phyloP scores from a whole-genome alignment of 495 filamentous ascomycete genomes.

The Penicillium steckii region DNA sequence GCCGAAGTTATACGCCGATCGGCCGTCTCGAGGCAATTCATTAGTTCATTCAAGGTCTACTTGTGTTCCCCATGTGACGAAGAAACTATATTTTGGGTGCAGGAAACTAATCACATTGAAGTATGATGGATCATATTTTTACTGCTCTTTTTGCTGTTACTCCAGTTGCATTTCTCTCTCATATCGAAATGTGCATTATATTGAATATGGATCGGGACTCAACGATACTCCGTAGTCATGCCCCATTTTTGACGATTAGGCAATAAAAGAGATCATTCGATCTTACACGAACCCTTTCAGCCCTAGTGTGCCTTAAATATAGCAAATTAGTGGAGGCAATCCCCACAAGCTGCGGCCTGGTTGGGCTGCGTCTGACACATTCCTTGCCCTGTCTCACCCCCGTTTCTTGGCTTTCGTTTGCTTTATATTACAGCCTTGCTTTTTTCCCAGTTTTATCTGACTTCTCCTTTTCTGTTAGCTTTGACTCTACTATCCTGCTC shows the following conservation, averaged over 20 bases:
- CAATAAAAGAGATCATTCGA: background rate
- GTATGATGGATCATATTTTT: background rate
- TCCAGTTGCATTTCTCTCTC: too few species aligned
- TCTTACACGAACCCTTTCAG: background rate
- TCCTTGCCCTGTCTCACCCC: background rate
- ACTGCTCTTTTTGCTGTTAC: background rate
- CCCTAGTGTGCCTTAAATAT: background rate
- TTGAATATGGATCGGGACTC: too few species aligned
- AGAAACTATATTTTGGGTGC: background rate
- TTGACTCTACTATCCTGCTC: background rate
- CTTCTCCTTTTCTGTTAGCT: background rate
- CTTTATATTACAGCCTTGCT: background rate
- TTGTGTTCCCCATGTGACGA: background rate
- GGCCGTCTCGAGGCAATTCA: background rate
- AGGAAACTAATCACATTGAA: background rate
- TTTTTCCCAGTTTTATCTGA: background rate
- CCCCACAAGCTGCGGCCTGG: background rate
- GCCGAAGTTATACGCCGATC: background rate
- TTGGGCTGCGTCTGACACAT: constrained; percentile 1
- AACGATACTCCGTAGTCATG: background rate
- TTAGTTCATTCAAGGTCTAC: background rate
- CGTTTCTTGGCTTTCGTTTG: background rate
- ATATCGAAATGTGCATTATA: too few species aligned
- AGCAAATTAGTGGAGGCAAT: background rate
- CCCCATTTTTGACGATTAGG: background rate